A percentile compares a stretch with the other conserved stretches of the same genome.
Conservation (phyloP, 1,139 yeast species). For the Neolecta irregularis region DNA sequence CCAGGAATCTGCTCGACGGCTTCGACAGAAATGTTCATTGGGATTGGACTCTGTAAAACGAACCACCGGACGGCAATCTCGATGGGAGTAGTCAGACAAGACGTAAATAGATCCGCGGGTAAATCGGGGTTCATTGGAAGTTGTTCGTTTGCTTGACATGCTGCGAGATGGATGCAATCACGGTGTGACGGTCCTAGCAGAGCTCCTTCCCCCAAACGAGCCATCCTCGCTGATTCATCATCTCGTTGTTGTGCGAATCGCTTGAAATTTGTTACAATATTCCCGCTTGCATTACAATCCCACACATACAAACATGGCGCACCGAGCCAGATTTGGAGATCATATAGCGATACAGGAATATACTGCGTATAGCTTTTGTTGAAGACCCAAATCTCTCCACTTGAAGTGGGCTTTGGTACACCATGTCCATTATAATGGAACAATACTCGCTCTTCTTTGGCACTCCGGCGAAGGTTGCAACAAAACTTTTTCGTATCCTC, state of each 20-base stretch:
- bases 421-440: slow-evolving; percentile 98
- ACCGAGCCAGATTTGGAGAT: slow-evolving; percentile 91
- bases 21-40: slow-evolving; percentile 23
- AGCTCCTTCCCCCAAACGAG: slow-evolving; percentile 46
- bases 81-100: slow-evolving; percentile 89
- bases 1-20: slow-evolving; percentile 56
- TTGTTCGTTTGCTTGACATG: slow-evolving; percentile 74
- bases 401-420: slow-evolving; percentile 90
- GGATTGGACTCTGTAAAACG: slow-evolving; percentile 56
- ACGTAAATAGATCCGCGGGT: slow-evolving; percentile 91
- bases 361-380: slow-evolving; percentile 94
- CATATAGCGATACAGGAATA: slow-evolving; percentile 86
- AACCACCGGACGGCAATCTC: slow-evolving; percentile 90
- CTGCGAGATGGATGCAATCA: slow-evolving; percentile 87
- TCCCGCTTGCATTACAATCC: slow-evolving; percentile 92
- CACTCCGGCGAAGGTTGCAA: slow-evolving; percentile 71
- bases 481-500: slow-evolving; percentile 91
- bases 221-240: slow-evolving; percentile 50
- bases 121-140: slow-evolving; percentile 87
- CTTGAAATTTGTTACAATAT: slow-evolving; percentile 77
- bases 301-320: slow-evolving; percentile 93
- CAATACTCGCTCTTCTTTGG: slow-evolving; percentile 69
- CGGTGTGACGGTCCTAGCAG: slow-evolving; percentile 49
- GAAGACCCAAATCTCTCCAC: slow-evolving; percentile 99
- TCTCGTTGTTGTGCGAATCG: slow-evolving; percentile 81